These are phyloP conservation scores for Miscanthus lutarioriparius DNA, from an alignment of 176 grass and related monocot species.

Conservation along the genomic window DNA sequence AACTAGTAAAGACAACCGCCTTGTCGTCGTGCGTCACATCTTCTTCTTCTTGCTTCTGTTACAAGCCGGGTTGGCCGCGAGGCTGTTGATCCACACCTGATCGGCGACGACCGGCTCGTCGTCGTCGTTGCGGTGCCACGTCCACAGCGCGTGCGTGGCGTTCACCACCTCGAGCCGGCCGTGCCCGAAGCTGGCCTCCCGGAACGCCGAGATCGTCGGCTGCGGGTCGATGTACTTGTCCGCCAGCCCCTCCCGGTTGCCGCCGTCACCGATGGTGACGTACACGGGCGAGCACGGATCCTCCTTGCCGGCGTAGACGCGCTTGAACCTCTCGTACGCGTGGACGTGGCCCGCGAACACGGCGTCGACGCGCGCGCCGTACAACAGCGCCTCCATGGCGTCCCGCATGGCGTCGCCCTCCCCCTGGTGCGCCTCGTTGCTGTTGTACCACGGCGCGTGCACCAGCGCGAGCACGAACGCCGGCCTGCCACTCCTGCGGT, in stretches of 20 bases:
- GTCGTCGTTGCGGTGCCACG: conserved; percentile 69
- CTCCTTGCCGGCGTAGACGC: conserved; percentile 3
- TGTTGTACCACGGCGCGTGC: conserved; percentile 88
- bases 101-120: conserved; percentile 46
- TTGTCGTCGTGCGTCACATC: neutral
- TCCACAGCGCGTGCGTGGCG: conserved; percentile 58
- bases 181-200: conserved; percentile 86
- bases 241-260: conserved; percentile 72
- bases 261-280: conserved; percentile 73
- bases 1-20: too few relatives aligned
- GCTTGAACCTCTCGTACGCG: conserved; percentile 72
- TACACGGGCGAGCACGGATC: conserved; percentile 57
- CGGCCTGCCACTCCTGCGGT: neutral
- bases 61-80: conserved; percentile 42
- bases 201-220: conserved; percentile 50
- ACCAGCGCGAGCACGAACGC: conserved; percentile 61
- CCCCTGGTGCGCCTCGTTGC: conserved; percentile 58
- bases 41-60: neutral
- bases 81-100: conserved; percentile 65
- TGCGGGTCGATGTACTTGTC: conserved; percentile 35
- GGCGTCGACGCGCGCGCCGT: conserved; percentile 44
- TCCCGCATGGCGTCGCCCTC: conserved; percentile 67
- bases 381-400: conserved; percentile 51
- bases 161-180: conserved; percentile 60
- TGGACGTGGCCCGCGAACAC: conserved; percentile 89